These are phyloP conservation scores for Cryptosporidium baileyi DNA, from an alignment of 169 alveolate genomes.

Conservation along the genomic window DNA sequence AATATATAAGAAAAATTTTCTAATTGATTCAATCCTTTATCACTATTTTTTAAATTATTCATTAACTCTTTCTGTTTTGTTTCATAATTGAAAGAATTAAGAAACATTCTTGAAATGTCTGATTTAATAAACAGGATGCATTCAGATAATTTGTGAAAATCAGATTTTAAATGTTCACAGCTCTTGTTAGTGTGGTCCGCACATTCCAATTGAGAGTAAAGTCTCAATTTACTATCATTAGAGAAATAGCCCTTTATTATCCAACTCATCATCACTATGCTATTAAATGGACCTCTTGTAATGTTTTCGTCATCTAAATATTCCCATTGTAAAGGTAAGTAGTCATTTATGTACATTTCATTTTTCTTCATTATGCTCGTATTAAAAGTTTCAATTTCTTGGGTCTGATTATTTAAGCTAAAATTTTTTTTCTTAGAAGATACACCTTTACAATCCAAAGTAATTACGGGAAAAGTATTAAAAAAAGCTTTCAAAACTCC, in stretches of 20 bases:
- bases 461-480: neutral
- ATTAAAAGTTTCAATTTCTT: too few relatives aligned
- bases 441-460: neutral
- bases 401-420: neutral
- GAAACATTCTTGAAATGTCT: constrained; percentile 44
- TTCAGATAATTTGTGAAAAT: neutral
- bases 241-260: constrained; percentile 72
- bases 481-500: constrained; percentile 29
- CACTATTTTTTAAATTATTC: neutral
- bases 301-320: constrained; percentile 73
- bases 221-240: constrained; percentile 70
- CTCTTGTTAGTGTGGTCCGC: neutral
- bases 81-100: neutral
- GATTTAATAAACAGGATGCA: constrained; percentile 9
- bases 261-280: constrained; percentile 75
- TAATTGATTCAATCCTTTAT: neutral
- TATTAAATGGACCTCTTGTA: constrained; percentile 76
- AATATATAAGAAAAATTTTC: neutral
- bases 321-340: constrained; percentile 73
- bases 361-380: neutral
- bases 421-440: neutral
- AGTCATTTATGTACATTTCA: neutral
- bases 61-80: neutral
- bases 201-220: neutral
- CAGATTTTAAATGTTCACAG: neutral